phyloP scores from a whole-genome alignment of 371 early-diverging fungal species.

The Rhizopus arrhizus region DNA sequence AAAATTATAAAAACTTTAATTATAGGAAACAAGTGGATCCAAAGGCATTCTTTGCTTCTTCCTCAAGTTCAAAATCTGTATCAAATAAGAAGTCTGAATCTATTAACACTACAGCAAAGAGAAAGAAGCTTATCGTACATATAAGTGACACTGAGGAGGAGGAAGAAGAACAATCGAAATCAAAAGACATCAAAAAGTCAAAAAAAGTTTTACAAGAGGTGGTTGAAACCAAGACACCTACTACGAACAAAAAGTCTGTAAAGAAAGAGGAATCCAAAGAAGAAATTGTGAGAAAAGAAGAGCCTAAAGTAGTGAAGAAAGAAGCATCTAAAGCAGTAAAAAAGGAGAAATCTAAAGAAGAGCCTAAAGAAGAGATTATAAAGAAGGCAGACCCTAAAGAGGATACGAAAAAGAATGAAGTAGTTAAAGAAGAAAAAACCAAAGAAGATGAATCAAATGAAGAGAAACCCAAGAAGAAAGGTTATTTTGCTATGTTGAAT shows the following conservation, averaged over 20 bases:
- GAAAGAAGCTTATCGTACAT: no score
- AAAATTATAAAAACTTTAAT: neutral
- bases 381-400: neutral
- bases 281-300: neutral
- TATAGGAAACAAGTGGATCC: neutral
- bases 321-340: neutral
- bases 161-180: neutral
- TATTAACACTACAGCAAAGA: no score
- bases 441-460: slow-evolving; percentile 11
- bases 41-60: neutral
- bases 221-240: neutral
- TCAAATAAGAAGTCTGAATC: no score
- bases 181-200: slow-evolving; percentile 22
- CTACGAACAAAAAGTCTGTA: neutral
- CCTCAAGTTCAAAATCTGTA: neutral
- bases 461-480: slow-evolving; percentile 21
- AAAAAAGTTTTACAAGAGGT: no score
- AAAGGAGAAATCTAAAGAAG: neutral
- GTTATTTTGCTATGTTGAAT: slow-evolving; percentile 38
- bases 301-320: neutral
- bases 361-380: neutral
- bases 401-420: neutral
- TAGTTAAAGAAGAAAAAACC: slow-evolving; percentile 13
- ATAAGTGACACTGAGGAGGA: no score
- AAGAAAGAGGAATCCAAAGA: neutral